phyloP scores from a whole-genome alignment of 2,329 filamentous ascomycete species.

The Achaetomium macrosporum region DNA sequence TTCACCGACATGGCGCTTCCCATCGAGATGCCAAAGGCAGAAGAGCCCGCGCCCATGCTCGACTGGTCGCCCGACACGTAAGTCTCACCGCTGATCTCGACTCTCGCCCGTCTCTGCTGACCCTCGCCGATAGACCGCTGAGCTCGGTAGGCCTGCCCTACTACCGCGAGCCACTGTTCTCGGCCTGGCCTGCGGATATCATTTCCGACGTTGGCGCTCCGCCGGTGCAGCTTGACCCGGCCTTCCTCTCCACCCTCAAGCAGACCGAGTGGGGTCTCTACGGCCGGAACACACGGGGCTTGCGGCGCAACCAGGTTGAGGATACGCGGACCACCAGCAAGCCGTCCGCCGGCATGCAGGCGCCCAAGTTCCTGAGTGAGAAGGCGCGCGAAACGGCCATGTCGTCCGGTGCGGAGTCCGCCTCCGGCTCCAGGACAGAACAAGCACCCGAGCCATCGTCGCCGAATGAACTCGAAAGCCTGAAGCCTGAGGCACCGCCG shows the following conservation, averaged over 20 bases:
- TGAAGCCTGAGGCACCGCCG: constrained; percentile 74
- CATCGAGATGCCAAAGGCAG: constrained; percentile 68
- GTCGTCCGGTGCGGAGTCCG: constrained; percentile 37
- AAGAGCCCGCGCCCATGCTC: constrained; percentile 51
- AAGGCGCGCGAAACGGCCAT: constrained; percentile 67
- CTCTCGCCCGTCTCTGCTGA: neutral
- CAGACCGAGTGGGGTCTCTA: constrained; percentile 70
- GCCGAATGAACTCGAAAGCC: constrained; percentile 60
- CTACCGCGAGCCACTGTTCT: constrained; percentile 82
- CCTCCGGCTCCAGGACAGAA: constrained; percentile 38
- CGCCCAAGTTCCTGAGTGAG: constrained; percentile 92
- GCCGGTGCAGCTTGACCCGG: constrained; percentile 65
- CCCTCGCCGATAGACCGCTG: constrained; percentile 52
- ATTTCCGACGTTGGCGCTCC: constrained; percentile 82
- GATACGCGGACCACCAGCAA: constrained; percentile 63
- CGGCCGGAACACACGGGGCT: constrained; percentile 67
- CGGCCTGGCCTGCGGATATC: constrained; percentile 81
- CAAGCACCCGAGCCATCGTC: constrained; percentile 61
- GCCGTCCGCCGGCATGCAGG: constrained; percentile 56
- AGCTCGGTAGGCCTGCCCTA: constrained; percentile 87
- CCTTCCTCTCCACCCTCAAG: constrained; percentile 63
- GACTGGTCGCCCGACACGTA: constrained; percentile 68
- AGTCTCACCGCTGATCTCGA: constrained; percentile 29
- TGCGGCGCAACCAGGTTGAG: constrained; percentile 76
- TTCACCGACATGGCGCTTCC: constrained; percentile 78